Percentiles rank a stretch among this genome's conserved stretches.
Evolutionary conservation across 1,284 basidiomycete species (phyloP).

Genomic region (Prillingera fragicola): DNA sequence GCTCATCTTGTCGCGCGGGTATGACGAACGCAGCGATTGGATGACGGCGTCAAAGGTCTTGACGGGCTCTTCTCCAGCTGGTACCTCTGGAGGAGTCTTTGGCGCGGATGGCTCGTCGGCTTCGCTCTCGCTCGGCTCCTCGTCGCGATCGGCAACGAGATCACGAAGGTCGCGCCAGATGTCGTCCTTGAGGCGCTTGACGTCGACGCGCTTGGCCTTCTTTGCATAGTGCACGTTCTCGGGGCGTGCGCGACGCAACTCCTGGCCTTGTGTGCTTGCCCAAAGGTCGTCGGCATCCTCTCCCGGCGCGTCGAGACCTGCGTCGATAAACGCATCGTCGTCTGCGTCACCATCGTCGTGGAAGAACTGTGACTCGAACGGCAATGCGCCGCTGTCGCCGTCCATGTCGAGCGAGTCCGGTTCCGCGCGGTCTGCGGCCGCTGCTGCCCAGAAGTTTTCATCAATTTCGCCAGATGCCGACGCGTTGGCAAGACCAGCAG

Average conservation of each 20-base stretch:
- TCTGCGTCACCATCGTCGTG: conserved; percentile 82
- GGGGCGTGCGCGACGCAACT: conserved; percentile 69
- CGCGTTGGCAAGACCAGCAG: conserved; percentile 38
- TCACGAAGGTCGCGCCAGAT: conserved; percentile 91
- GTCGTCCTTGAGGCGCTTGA: conserved; percentile 93
- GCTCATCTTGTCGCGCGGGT: conserved; percentile 88
- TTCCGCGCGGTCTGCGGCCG: conserved; percentile 71
- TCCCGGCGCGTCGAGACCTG: conserved; percentile 52
- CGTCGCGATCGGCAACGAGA: conserved; percentile 46
- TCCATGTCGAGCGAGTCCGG: conserved; percentile 52
- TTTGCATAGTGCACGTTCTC: conserved; percentile 93
- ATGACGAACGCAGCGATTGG: conserved; percentile 68
- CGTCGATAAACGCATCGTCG: conserved; percentile 60
- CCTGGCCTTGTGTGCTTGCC: conserved; percentile 69
- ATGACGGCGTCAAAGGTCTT: conserved; percentile 81
- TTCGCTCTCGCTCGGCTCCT: background rate
- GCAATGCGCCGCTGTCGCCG: conserved; percentile 58
- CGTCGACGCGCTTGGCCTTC: conserved; percentile 93
- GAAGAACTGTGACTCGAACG: conserved; percentile 96
- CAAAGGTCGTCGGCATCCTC: conserved; percentile 73
- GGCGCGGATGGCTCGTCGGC: conserved; percentile 14
- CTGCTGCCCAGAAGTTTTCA: conserved; percentile 91
- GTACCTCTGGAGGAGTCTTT: conserved; percentile 52
- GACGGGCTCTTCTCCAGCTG: conserved; percentile 57
- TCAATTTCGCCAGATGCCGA: conserved; percentile 87